Conservation (phyloP, 306 rosid species). For the Potentilla sterilis region DNA sequence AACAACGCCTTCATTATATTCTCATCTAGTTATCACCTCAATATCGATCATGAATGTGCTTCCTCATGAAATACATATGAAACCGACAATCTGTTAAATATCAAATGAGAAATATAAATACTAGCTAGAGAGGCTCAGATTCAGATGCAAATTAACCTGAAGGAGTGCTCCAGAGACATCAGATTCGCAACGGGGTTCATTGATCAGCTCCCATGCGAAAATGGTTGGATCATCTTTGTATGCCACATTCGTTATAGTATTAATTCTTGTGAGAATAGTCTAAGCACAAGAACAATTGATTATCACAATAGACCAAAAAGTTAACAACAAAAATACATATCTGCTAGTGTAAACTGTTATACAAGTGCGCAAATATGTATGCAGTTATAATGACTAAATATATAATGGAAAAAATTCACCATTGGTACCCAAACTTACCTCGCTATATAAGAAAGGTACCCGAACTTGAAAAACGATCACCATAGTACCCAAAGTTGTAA, state of each 20-base stretch:
- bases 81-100: no score
- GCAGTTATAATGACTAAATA: no score
- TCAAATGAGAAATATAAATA: no score
- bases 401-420: no score
- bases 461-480: no score
- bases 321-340: background rate
- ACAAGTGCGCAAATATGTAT: background rate
- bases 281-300: background rate
- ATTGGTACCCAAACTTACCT: no score
- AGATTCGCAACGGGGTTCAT: conserved; percentile 51
- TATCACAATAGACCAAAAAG: background rate
- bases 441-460: no score
- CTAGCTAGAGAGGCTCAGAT: background rate
- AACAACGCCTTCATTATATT: no score
- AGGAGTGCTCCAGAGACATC: conserved; percentile 44
- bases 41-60: no score
- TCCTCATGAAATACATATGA: no score
- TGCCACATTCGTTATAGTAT: conserved; percentile 38
- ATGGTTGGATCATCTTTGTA: conserved; percentile 49
- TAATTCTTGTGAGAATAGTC: conserved; percentile 51
- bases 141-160: background rate
- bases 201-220: conserved; percentile 61
- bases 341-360: background rate
- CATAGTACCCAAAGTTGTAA: no score
- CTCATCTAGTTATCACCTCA: no score